A percentile compares a stretch with the other conserved stretches of the same genome.
Evolutionary conservation across 2,329 filamentous ascomycete species (phyloP).

Genomic region (Aspergillus bombycis): DNA sequence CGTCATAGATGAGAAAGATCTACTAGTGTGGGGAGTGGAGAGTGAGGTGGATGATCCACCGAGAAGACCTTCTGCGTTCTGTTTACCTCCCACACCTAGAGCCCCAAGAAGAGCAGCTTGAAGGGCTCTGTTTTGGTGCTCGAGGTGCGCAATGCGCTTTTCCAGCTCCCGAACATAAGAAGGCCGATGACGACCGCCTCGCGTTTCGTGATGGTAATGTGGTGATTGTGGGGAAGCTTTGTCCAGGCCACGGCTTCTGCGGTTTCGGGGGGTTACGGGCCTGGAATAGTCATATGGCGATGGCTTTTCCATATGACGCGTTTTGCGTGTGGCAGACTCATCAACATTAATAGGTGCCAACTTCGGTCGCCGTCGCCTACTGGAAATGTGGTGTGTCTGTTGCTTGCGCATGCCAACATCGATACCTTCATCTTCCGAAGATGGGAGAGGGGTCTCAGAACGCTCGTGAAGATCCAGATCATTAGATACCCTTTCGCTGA

Average conservation of each 20-base stretch:
- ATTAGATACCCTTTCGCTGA: conserved; percentile 21
- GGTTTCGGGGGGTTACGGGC: conserved; percentile 29
- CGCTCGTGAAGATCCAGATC: conserved; percentile 21
- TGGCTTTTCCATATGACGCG: conserved; percentile 13
- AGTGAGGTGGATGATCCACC: conserved; percentile 26
- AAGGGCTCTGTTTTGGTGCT: conserved; percentile 47
- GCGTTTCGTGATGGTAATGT: conserved; percentile 25
- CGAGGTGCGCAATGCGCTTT: conserved; percentile 42
- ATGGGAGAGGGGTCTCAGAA: conserved; percentile 41
- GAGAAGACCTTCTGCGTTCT: conserved; percentile 30
- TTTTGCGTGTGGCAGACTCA: conserved; percentile 9
- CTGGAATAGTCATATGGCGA: conserved; percentile 13
- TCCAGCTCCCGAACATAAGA: conserved; percentile 34
- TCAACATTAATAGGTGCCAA: conserved; percentile 11
- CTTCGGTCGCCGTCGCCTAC: conserved; percentile 19
- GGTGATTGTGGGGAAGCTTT: conserved; percentile 28
- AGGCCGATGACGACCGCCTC: conserved; percentile 18
- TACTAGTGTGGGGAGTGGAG: conserved; percentile 18
- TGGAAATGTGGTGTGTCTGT: conserved; percentile 11
- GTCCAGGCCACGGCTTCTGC: conserved; percentile 23
- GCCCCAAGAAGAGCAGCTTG: conserved; percentile 46
- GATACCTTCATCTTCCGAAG: conserved; percentile 45
- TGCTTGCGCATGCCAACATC: conserved; percentile 17
- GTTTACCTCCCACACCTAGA: conserved; percentile 41
- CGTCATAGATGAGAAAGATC: conserved; percentile 23